Percentiles rank a stretch among this genome's conserved stretches.
Evolutionary conservation across 345 rosid genomes (phyloP).

Genomic region (Alliaria petiolata): DNA sequence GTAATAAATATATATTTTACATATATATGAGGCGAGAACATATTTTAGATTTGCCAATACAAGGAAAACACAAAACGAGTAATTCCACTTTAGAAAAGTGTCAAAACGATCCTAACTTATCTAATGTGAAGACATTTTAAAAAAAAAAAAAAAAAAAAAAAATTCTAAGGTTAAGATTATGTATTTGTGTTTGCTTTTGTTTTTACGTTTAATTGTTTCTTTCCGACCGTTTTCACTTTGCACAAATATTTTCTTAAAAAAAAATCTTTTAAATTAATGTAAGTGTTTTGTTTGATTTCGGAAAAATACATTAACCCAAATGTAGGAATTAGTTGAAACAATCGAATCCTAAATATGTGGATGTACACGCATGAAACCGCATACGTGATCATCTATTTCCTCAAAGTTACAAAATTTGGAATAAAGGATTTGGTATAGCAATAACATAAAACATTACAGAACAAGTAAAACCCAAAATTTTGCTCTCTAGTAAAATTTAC

Average conservation of each 20-base stretch:
- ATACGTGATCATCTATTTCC: neutral
- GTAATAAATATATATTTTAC: neutral
- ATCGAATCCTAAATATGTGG: neutral
- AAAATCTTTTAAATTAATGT: neutral
- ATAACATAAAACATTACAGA: neutral
- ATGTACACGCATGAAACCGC: neutral
- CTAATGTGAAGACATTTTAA: neutral
- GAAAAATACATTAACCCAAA: neutral
- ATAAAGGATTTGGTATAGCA: neutral
- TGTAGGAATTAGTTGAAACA: neutral
- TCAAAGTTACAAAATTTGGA: neutral
- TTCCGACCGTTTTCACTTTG: neutral
- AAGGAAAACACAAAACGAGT: neutral
- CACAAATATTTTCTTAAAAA: neutral
- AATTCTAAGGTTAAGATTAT: neutral
- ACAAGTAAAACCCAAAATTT: conserved; percentile 12
- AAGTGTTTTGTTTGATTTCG: too few species aligned
- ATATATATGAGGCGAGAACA: neutral
- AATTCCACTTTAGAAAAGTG: neutral
- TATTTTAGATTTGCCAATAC: neutral
- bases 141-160: neutral
- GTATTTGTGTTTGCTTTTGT: neutral
- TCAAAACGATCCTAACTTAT: neutral
- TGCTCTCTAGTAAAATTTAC: conserved; percentile 41
- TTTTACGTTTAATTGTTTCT: neutral